Base-by-base conservation (phyloP, 371 early-diverging fungal genomes). In the Rhizopus stolonifer region DNA sequence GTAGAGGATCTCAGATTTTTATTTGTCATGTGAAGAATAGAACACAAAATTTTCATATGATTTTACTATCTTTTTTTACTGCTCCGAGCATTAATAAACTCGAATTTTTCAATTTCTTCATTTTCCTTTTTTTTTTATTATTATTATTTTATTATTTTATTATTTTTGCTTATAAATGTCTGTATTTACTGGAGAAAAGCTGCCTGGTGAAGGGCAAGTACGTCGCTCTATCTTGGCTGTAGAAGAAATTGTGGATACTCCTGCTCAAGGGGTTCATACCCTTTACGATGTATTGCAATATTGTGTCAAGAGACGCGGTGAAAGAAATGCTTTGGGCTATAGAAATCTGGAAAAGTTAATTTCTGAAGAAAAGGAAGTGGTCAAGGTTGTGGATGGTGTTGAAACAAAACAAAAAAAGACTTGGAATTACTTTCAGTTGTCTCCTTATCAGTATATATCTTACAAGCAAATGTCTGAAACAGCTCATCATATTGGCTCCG, bases 1-100 rank as follows among this genome's bases (percentile, higher is more conserved):
- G 87, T 88, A 42, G 94, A 94, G 39, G 96, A 95, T 68, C 67
- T 95, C 60, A 80, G 82, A 52, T 94, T 94, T 67, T 54, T 95
- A 50, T 95, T 95, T 65, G 88, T 89, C 50, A 63, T 86, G 65
- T 88, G 66, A 75, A 42, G 2, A 52, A 45, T 15, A 7, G 36
- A 18, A 33, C 13, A 46, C 18, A 9, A 26, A 14, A 26, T 40
- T 54, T 21, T 47, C 48, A 54, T 48, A 44, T 47, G 55, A 48
- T 21, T 36, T 26, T 31, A 18, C 11, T 31, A 17, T 29, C 18
- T 21, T n/a, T 6, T 44, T 44, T 43, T 22, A 26, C 22, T 22
- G 11, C 17, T 39, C 18, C 32, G 42, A 10, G 31, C 31, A 10
- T 10, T 29, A 19, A 39, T 34, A 25, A 25, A 38, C 31, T 29